Evolutionary conservation across 2,329 filamentous ascomycete species (phyloP), one percentile per base, ranked within the genome.

Genomic region (Hortaea werneckii): DNA sequence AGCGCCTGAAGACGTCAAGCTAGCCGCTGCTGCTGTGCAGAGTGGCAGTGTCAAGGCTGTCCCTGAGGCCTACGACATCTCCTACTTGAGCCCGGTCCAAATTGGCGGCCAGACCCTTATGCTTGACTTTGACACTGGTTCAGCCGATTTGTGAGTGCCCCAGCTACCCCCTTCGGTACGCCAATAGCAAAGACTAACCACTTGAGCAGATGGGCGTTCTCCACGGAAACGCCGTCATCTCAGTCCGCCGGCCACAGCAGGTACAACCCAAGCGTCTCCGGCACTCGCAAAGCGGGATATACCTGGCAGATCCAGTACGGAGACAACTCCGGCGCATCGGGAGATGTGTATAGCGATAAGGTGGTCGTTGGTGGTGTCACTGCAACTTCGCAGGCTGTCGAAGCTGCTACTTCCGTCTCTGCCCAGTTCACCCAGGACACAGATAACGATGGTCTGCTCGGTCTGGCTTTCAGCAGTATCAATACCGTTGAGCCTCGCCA

Each of bases 91-190:
- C 52, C 77, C 80, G 0, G 77, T 87, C 40, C 72, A 68, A 2
- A 69, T 87, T 50, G 85, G 83, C 39, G 66, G 74, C 58, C 78
- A 82, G 54, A 75, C 68, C 3, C 60, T 86, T 51, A 74, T 79
- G 48, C 62, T 88, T 49, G 82, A 86, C 59, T 75, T 88, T 49
- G 85, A 88, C 54, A 88, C 84, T 10, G 82, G 72, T 51, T 83
- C 71, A 51, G 72, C 79, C 37, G 81, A 84, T 65, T 75, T 85
- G 82, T 79, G 64, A 67, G 75, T 67, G 41, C 4, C 12, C 6
- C n/a, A n/a, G n/a, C n/a, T n/a, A n/a, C n/a, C n/a, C n/a, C n/a
- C n/a, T n/a, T n/a, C n/a, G n/a, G n/a, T n/a, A n/a, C n/a, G n/a
- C n/a, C n/a, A n/a, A n/a, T n/a, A n/a, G n/a, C n/a, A n/a, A n/a